Conservation (phyloP, 768 basidiomycete genomes). For the Boletus bicolor region DNA sequence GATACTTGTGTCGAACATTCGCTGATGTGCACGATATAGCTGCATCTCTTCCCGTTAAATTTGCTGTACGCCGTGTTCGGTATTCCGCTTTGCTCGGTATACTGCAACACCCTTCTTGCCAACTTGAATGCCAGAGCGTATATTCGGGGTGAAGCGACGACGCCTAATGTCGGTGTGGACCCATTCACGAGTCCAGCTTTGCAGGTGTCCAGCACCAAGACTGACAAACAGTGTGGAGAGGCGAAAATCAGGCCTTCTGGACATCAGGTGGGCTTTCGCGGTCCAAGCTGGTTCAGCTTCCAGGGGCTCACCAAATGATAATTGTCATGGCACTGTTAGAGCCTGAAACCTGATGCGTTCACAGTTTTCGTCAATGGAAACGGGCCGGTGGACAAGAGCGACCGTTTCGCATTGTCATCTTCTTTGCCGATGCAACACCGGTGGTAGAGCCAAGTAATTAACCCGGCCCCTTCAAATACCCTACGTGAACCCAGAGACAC, state of each 20-base stretch:
- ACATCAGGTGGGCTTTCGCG: not conserved
- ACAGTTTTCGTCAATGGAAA: too few relatives aligned
- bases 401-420: too few relatives aligned
- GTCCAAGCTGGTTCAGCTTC: not conserved
- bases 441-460: too few relatives aligned
- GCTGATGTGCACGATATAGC: not conserved
- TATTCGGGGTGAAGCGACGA: not conserved
- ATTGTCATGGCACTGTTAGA: too few relatives aligned
- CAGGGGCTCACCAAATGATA: not conserved
- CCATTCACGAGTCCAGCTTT: not conserved
- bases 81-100: conserved; percentile 7
- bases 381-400: too few relatives aligned
- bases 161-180: not conserved
- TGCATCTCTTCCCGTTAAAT: not conserved
- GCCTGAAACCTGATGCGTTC: too few relatives aligned
- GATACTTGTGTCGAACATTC: not conserved
- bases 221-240: not conserved
- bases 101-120: conserved; percentile 17
- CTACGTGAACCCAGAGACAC: too few relatives aligned
- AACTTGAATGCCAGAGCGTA: conserved; percentile 14
- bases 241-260: not conserved
- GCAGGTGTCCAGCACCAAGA: not conserved
- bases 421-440: too few relatives aligned
- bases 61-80: not conserved
- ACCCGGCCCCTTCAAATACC: too few relatives aligned